A percentile compares a stretch with the other conserved stretches of the same genome.
phyloP scores from a whole-genome alignment of 345 rosid genomes.

The Eucalyptus paniculata region DNA sequence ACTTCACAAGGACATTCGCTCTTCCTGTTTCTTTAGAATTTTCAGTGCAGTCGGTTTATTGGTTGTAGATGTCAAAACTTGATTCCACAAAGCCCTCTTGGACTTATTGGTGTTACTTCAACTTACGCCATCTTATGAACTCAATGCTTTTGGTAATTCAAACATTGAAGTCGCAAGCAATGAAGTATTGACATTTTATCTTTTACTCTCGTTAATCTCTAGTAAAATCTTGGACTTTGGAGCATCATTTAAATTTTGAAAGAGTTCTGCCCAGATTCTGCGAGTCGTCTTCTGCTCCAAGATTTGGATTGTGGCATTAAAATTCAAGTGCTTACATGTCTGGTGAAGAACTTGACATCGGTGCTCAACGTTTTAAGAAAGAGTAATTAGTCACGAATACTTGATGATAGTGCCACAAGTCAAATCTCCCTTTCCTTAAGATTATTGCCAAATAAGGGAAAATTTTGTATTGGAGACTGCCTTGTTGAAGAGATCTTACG shows the following conservation, averaged over 20 bases:
- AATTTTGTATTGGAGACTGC: neutral
- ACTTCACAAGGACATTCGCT: neutral
- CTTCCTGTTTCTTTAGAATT: neutral
- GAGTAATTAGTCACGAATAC: neutral
- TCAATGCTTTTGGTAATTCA: neutral
- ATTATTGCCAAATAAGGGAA: neutral
- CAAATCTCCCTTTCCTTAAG: neutral
- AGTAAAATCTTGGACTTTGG: neutral
- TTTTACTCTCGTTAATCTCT: neutral
- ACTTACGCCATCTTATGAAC: neutral
- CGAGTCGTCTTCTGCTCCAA: neutral
- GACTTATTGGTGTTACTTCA: neutral
- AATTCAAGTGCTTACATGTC: neutral
- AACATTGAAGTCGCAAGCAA: neutral
- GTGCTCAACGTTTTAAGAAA: neutral
- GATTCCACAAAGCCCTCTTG: neutral
- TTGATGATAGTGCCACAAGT: neutral
- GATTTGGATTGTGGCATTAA: neutral
- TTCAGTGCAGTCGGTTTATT: neutral
- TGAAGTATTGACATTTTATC: neutral
- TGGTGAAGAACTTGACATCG: neutral
- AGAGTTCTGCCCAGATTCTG: neutral
- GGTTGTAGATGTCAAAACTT: neutral
- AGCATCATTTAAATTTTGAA: neutral
- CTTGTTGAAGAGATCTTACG: neutral